Evolutionary conservation across 352 stramenopile species (phyloP).

Genomic region (Phytophthora pinifolia): DNA sequence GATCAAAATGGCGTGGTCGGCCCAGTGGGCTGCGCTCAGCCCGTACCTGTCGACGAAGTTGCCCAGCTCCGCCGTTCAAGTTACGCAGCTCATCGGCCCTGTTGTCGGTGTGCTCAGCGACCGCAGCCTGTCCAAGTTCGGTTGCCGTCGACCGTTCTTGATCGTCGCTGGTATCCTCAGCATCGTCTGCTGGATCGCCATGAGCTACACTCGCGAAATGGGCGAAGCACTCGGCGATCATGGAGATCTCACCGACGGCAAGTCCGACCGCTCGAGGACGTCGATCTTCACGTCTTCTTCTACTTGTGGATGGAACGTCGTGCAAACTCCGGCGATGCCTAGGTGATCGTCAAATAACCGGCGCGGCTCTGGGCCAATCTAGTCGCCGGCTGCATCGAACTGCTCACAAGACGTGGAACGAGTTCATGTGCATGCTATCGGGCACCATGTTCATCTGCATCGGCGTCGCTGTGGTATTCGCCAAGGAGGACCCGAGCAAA

Average conservation of each 20-base stretch:
- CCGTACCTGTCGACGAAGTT: conserved; percentile 58
- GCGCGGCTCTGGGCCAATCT: conserved; percentile 45
- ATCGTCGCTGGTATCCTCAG: conserved; percentile 37
- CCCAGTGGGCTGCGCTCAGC: conserved; percentile 55
- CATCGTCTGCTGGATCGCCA: conserved; percentile 57
- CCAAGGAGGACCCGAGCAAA: conserved; percentile 38
- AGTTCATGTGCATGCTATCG: conserved; percentile 58
- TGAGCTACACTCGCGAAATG: conserved; percentile 63
- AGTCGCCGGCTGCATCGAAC: conserved; percentile 58
- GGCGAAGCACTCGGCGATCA: conserved; percentile 53
- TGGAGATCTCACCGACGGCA: conserved; percentile 24
- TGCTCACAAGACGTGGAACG: conserved; percentile 44
- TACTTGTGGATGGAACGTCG: conserved; percentile 75
- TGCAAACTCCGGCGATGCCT: conserved; percentile 51
- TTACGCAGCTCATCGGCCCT: conserved; percentile 56
- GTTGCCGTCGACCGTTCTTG: conserved; percentile 46
- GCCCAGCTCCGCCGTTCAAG: conserved; percentile 41
- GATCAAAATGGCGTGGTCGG: conserved; percentile 65
- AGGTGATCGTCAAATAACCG: conserved; percentile 56
- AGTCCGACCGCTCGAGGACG: conserved; percentile 43
- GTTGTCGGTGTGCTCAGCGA: conserved; percentile 55
- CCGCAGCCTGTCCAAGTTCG: conserved; percentile 39
- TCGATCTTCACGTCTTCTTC: conserved; percentile 52
- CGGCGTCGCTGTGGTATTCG: conserved; percentile 29
- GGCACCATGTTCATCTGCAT: conserved; percentile 47